Evolutionary conservation across 805 yeast genomes (phyloP), one percentile per base, ranked within the genome.

Genomic region (Myxozyma kluyveri): DNA sequence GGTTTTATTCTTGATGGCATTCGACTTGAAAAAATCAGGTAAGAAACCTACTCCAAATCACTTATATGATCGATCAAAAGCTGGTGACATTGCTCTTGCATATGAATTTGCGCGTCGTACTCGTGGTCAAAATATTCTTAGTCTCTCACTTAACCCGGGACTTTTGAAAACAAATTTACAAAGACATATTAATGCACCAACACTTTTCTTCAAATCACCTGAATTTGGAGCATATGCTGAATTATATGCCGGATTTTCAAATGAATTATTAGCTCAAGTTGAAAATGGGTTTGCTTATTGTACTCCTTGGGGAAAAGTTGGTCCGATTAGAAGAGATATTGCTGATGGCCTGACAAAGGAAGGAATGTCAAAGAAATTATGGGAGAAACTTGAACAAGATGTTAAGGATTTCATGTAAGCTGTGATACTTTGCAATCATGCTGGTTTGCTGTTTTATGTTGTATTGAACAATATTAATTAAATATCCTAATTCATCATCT

Each of bases 41-140:
- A 52, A 42, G 58, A 55, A 31, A 42, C 41, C 29, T 9, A 41
- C 5, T 45, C 14, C 33, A 29, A 49, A 23, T 43, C 31, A 53
- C 55, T 5, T 49, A 45, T 75, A 78, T 58, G 73, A 70, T 4
- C 76, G 74, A 59, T 68, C 75, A 21, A 78, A 78, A 61, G 75
- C 77, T 2, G 66, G 70, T 31, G 67, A 65, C 49, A 57, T 69
- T 21, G 4, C 46, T 4, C 37, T 54, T 19, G 51, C 58, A 12
- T 3, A 23, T 31, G 54, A 53, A 29, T 47, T 33, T 24, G 50
- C 57, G n/a, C 41, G 41, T n/a, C 50, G 50, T 31, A 18, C 22
- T 33, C 27, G 31, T 36, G 32, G 21, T 19, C 42, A 49, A 12
- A 42, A 37, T 18, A 47, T 53, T 7, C 18, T 53, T 23, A 50